Conservation (phyloP, 495 filamentous ascomycete genomes). For the Hypoxylon cercidicola region DNA sequence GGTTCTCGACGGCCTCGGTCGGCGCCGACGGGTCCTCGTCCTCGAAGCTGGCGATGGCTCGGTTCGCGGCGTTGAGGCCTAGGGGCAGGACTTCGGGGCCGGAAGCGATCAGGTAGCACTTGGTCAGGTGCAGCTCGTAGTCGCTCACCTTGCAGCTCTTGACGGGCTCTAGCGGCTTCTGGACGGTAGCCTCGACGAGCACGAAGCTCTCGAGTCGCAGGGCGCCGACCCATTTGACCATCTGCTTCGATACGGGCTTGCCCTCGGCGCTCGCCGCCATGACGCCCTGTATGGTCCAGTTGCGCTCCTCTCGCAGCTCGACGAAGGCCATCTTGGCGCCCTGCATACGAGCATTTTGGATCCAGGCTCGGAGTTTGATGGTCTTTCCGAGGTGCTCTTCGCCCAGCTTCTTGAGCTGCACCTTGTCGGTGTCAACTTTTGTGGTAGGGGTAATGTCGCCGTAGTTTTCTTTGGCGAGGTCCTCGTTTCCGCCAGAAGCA, state of each 20-base stretch:
- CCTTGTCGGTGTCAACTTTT: slow-evolving; percentile 53
- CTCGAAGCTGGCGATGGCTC: slow-evolving; percentile 71
- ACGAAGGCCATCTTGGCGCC: slow-evolving; percentile 93
- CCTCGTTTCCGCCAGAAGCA: slow-evolving; percentile 66
- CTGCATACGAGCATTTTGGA: slow-evolving; percentile 88
- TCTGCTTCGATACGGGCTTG: slow-evolving; percentile 73
- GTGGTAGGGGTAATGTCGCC: slow-evolving; percentile 57
- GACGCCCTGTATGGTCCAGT: slow-evolving; percentile 79
- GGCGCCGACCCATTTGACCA: slow-evolving; percentile 89
- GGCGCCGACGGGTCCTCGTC: slow-evolving; percentile 68
- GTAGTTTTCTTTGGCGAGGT: slow-evolving; percentile 77
- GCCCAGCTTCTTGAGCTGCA: slow-evolving; percentile 64
- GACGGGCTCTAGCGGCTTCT: slow-evolving; percentile 83
- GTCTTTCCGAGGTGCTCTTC: slow-evolving; percentile 74
- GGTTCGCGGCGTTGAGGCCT: slow-evolving; percentile 73
- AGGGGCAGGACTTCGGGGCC: slow-evolving; percentile 73
- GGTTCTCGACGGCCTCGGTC: slow-evolving; percentile 66
- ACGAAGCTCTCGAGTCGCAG: slow-evolving; percentile 87
- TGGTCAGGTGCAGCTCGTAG: slow-evolving; percentile 87
- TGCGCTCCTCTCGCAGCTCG: slow-evolving; percentile 83
- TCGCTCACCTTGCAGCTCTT: slow-evolving; percentile 79
- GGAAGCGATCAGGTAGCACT: slow-evolving; percentile 73
- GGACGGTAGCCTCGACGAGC: slow-evolving; percentile 79
- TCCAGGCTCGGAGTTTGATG: slow-evolving; percentile 80
- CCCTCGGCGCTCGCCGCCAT: slow-evolving; percentile 67